Percentiles rank a stretch among this genome's conserved stretches.
Conservation (phyloP, 2,329 filamentous ascomycete genomes). For the Magnaporthiopsis incrustans region DNA sequence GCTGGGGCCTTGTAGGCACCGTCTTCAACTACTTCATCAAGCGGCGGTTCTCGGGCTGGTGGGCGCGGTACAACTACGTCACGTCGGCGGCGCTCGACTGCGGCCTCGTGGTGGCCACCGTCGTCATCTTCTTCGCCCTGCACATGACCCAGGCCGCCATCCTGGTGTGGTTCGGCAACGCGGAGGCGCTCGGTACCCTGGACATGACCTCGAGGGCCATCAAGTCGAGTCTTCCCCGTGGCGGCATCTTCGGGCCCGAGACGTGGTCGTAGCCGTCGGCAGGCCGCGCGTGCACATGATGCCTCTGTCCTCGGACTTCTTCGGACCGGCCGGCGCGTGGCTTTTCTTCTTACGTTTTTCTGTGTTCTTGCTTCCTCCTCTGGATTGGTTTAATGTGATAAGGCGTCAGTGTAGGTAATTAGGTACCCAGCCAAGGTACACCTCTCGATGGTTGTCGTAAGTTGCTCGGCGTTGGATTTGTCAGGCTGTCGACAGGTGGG, state of each 20-base stretch:
- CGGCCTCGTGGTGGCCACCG: constrained; percentile 56
- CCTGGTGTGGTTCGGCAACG: constrained; percentile 57
- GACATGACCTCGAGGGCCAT: neutral
- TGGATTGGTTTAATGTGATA: neutral
- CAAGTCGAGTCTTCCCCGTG: neutral
- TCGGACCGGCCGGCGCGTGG: neutral
- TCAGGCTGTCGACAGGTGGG: neutral
- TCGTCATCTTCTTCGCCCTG: constrained; percentile 63
- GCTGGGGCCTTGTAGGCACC: constrained; percentile 60
- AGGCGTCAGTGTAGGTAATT: too few species aligned
- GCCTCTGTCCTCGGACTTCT: neutral
- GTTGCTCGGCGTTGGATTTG: neutral
- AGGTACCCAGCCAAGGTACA: too few species aligned
- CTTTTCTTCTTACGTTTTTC: neutral
- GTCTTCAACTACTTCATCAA: constrained; percentile 63
- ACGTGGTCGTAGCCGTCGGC: neutral
- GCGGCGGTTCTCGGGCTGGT: constrained; percentile 61
- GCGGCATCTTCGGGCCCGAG: constrained; percentile 1
- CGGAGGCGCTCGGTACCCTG: constrained; percentile 2
- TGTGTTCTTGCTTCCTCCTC: neutral
- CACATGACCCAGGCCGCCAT: constrained; percentile 48
- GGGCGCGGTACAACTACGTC: constrained; percentile 72
- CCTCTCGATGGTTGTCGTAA: too few species aligned
- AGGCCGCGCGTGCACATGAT: neutral
- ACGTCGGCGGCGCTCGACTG: constrained; percentile 64